Conservation (phyloP, 805 yeast species). For the Ogataea zsoltii region DNA sequence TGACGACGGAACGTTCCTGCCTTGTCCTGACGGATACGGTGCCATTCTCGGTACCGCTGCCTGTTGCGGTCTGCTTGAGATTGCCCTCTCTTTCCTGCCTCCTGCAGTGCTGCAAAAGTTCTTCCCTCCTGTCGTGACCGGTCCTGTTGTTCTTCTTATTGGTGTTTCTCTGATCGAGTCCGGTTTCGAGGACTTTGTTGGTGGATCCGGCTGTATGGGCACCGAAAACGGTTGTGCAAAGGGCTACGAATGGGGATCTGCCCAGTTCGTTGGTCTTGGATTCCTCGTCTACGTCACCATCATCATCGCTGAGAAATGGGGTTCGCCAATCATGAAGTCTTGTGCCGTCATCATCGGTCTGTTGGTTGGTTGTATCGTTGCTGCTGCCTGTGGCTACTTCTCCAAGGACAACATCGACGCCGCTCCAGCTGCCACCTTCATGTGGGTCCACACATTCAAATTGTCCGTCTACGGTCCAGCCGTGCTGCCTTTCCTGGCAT, state of each 20-base stretch:
- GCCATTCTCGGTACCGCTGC: constrained; percentile 80
- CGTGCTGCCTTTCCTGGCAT: constrained; percentile 82
- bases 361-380: constrained; percentile 86
- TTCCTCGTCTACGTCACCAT: constrained; percentile 77
- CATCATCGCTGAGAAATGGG: constrained; percentile 78
- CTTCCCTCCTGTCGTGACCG: constrained; percentile 90
- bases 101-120: constrained; percentile 65
- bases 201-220: constrained; percentile 67
- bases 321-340: constrained; percentile 92
- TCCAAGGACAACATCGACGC: constrained; percentile 51
- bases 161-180: constrained; percentile 69
- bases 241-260: constrained; percentile 74
- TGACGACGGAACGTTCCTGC: constrained; percentile 61
- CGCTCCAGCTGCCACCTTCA: constrained; percentile 82
- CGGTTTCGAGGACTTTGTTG: constrained; percentile 85
- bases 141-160: constrained; percentile 86
- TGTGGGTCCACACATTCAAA: constrained; percentile 86
- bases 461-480: constrained; percentile 79
- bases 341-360: constrained; percentile 90
- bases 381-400: constrained; percentile 88
- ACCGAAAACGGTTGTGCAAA: constrained; percentile 49
- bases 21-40: constrained; percentile 93
- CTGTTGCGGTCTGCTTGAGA: constrained; percentile 73
- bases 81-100: constrained; percentile 75
- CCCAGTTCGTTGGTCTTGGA: constrained; percentile 83